These are phyloP conservation scores for Melampsora americana DNA, from an alignment of 1,284 basidiomycete species.

Conservation along the genomic window DNA sequence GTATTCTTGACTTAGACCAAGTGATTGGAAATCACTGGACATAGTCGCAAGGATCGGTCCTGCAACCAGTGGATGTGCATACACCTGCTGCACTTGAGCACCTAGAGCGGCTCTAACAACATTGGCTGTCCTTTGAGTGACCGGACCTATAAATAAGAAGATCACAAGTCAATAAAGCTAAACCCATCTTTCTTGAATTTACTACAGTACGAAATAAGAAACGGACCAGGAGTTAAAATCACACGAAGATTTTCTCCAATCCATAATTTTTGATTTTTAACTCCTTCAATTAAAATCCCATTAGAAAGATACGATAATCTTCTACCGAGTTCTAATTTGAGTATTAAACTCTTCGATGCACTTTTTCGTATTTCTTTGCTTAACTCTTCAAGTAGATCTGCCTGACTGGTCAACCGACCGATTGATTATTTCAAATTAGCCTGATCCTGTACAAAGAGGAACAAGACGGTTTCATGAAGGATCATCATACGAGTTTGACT, in stretches of 20 bases:
- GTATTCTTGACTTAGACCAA: neutral
- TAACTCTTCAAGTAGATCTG: neutral
- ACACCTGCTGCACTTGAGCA: constrained; percentile 13
- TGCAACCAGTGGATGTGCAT: constrained; percentile 14
- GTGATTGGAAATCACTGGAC: constrained; percentile 18
- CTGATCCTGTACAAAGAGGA: neutral
- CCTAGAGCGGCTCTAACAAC: constrained; percentile 17
- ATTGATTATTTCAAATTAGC: neutral
- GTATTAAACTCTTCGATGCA: neutral
- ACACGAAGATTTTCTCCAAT: constrained; percentile 15
- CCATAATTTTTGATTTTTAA: constrained; percentile 5
- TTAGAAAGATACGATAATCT: constrained; percentile 3
- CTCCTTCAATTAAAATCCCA: neutral
- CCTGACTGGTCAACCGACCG: no score
- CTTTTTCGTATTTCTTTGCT: neutral
- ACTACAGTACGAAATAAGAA: no score
- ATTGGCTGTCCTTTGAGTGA: constrained; percentile 11
- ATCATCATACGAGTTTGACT: neutral
- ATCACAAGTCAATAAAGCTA: neutral
- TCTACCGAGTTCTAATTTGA: neutral
- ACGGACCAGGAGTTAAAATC: constrained; percentile 21
- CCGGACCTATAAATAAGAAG: constrained; percentile 7
- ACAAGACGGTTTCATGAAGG: neutral
- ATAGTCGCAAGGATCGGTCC: constrained; percentile 16
- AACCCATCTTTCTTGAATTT: no score